Evolutionary conservation across 768 basidiomycete species (phyloP).

Genomic region (Fomitopsis pulvina): DNA sequence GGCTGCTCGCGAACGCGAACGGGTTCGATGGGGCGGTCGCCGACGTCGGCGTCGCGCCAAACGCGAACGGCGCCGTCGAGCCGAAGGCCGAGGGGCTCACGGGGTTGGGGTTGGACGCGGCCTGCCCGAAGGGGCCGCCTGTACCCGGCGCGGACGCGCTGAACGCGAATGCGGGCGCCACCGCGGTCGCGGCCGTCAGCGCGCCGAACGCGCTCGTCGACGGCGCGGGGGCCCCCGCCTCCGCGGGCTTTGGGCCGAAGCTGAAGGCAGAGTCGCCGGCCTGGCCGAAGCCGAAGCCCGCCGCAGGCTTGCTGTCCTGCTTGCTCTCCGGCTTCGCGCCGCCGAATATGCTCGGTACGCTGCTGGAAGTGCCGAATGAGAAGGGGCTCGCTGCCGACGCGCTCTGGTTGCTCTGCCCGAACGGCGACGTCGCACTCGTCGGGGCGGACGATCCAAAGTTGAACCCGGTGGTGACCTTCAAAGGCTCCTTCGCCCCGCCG

Average conservation of each 20-base stretch:
- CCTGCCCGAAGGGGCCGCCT: conserved; percentile 19
- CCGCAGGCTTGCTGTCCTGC: conserved; percentile 35
- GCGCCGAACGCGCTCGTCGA: conserved; percentile 23
- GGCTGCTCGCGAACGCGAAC: conserved; percentile 24
- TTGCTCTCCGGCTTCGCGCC: conserved; percentile 34
- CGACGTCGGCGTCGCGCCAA: conserved; percentile 21
- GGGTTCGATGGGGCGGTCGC: conserved; percentile 25
- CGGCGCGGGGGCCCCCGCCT: conserved; percentile 9
- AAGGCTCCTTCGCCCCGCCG: conserved; percentile 8
- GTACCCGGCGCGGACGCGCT: conserved; percentile 13
- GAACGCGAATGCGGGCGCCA: conserved; percentile 20
- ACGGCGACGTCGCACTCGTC: conserved; percentile 24
- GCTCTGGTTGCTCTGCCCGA: conserved; percentile 27
- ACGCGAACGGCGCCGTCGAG: conserved; percentile 20
- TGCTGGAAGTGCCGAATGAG: conserved; percentile 12
- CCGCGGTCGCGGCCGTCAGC: conserved; percentile 10
- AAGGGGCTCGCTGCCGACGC: conserved; percentile 9
- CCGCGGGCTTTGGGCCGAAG: conserved; percentile 33
- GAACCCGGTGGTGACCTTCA: conserved; percentile 23
- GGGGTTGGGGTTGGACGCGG: conserved; percentile 18
- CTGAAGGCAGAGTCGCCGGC: conserved; percentile 37
- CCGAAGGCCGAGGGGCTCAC: conserved; percentile 23
- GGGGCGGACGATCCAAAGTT: conserved; percentile 36
- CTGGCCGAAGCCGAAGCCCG: conserved; percentile 38
- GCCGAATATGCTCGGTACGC: conserved; percentile 40